phyloP scores from a whole-genome alignment of 495 filamentous ascomycete species.

The Neurospora sp. region DNA sequence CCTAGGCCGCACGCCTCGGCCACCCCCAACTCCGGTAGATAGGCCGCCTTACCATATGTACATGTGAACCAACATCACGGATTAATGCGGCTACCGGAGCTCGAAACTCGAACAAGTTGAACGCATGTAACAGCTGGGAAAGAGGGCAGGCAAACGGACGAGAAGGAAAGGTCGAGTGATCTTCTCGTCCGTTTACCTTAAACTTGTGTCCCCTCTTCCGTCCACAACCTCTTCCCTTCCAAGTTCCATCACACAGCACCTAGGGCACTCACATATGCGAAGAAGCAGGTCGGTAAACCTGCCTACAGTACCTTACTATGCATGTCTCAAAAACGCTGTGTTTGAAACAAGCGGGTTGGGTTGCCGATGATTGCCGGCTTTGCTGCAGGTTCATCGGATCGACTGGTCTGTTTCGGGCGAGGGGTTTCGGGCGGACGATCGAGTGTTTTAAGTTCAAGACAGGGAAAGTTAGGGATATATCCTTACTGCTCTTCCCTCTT shows the following conservation, averaged over 20 bases:
- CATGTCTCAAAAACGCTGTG: background rate
- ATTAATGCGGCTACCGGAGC: too few relatives aligned
- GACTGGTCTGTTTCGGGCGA: background rate
- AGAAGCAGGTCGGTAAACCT: too few relatives aligned
- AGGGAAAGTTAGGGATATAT: background rate
- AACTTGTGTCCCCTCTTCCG: too few relatives aligned
- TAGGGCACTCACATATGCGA: too few relatives aligned
- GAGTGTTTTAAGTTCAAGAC: background rate
- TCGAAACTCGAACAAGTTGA: too few relatives aligned
- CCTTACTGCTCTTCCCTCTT: background rate
- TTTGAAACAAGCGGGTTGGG: background rate
- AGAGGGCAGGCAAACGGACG: too few relatives aligned
- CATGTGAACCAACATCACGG: too few relatives aligned
- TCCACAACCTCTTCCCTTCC: background rate
- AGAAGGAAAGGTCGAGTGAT: too few relatives aligned
- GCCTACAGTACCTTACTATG: background rate
- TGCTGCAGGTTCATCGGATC: slow-evolving; percentile 6
- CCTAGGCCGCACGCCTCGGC: background rate
- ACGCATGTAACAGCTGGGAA: too few relatives aligned
- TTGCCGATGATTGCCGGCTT: slow-evolving; percentile 3
- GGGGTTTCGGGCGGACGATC: background rate
- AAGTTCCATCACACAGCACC: background rate
- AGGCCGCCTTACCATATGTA: too few relatives aligned
- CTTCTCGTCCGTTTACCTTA: too few relatives aligned
- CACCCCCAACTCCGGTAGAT: too few relatives aligned